phyloP scores from a whole-genome alignment of 441 rosid species.

The Adansonia grandidieri region DNA sequence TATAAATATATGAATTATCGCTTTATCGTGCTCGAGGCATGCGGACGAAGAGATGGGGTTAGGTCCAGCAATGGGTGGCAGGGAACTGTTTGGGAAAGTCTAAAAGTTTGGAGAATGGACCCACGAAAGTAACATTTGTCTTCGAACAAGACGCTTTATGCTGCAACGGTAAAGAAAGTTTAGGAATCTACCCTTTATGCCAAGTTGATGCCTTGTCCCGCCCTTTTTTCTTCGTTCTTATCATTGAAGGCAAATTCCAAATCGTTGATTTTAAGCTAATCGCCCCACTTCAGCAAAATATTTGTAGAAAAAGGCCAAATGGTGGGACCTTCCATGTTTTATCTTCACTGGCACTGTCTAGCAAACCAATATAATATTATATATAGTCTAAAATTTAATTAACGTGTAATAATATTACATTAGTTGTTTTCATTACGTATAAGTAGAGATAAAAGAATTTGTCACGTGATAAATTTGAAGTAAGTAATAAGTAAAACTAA shows the following conservation, averaged over 20 bases:
- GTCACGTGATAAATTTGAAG: too few species aligned
- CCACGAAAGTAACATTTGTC: not conserved
- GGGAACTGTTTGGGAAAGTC: slow-evolving; percentile 1
- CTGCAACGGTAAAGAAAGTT: not conserved
- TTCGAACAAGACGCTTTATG: not conserved
- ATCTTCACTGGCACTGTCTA: not conserved
- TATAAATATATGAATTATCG: too few species aligned
- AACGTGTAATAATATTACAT: too few species aligned
- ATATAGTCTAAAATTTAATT: too few species aligned
- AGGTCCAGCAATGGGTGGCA: not conserved
- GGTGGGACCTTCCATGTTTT: not conserved
- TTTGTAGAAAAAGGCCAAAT: not conserved
- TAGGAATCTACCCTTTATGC: slow-evolving; percentile 13
- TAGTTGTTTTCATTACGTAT: too few species aligned
- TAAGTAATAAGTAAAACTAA: too few species aligned
- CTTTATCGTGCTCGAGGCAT: too few species aligned
- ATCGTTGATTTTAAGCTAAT: not conserved
- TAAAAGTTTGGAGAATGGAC: not conserved
- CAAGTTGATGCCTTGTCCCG: slow-evolving; percentile 16
- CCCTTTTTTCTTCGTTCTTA: too few species aligned
- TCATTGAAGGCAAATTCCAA: not conserved
- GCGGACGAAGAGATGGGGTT: not conserved
- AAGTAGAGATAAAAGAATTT: too few species aligned
- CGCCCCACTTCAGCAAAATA: not conserved
- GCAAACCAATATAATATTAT: too few species aligned